phyloP scores from a whole-genome alignment of 768 basidiomycete species.

The Mycena olivaceomarginata region DNA sequence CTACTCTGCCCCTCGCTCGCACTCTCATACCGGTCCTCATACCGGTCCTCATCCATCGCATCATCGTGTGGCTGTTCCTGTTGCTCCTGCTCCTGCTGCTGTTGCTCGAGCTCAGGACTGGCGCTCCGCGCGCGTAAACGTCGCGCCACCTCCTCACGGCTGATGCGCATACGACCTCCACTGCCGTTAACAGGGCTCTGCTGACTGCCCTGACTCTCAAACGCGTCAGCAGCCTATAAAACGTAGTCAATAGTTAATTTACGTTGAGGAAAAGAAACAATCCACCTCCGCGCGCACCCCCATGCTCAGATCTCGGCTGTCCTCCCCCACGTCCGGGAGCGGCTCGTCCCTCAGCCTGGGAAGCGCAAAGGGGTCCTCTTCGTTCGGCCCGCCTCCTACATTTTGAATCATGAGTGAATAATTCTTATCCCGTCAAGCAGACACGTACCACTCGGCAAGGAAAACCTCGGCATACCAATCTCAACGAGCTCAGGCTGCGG shows the following conservation, averaged over 20 bases:
- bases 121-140: conserved; percentile 70
- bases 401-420: not conserved
- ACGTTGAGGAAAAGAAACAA: not conserved
- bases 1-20: conserved; percentile 34
- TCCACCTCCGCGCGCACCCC: conserved; percentile 33
- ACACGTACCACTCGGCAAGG: conserved; percentile 45
- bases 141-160: conserved; percentile 71
- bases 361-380: conserved; percentile 45
- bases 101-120: conserved; percentile 46
- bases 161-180: conserved; percentile 66
- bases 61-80: not conserved
- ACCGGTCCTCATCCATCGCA: conserved; percentile 39
- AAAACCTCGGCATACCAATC: conserved; percentile 44
- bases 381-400: conserved; percentile 6
- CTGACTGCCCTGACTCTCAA: conserved; percentile 7
- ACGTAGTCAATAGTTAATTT: not conserved
- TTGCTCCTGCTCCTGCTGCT: not conserved
- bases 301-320: conserved; percentile 44
- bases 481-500: conserved; percentile 29
- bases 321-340: conserved; percentile 39
- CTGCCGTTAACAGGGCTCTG: conserved; percentile 32
- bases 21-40: conserved; percentile 37
- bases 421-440: not conserved
- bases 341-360: conserved; percentile 45
- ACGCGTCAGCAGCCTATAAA: conserved; percentile 4